These are phyloP conservation scores for Phytophthora lateralis DNA, from an alignment of 352 stramenopile genomes.

Conservation along the genomic window DNA sequence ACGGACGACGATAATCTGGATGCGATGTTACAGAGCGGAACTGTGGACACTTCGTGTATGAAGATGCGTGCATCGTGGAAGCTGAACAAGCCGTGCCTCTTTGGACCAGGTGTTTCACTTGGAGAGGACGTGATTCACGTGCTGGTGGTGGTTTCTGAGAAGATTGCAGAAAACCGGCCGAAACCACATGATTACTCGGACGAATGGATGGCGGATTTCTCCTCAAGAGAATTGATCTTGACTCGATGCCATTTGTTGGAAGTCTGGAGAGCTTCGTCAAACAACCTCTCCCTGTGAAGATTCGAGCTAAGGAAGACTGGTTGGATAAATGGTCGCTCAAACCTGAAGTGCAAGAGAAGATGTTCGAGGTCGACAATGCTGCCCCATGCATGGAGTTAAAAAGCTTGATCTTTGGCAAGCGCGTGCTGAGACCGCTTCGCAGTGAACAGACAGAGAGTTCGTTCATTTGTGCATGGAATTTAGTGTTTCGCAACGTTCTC, in stretches of 20 bases:
- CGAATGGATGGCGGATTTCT: constrained; percentile 1
- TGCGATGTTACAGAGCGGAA: neutral
- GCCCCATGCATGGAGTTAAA: constrained; percentile 14
- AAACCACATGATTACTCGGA: neutral
- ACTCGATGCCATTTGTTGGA: constrained; percentile 8
- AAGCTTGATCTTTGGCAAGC: constrained; percentile 8
- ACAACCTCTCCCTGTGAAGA: constrained; percentile 19
- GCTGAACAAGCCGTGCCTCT: neutral
- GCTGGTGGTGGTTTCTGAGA: constrained; percentile 5
- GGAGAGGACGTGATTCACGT: neutral
- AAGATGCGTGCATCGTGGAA: neutral
- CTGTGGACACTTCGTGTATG: neutral
- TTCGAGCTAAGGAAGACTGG: constrained; percentile 9
- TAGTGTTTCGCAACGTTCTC: constrained; percentile 15
- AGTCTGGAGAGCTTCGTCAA: constrained; percentile 1
- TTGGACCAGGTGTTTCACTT: neutral
- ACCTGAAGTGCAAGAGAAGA: constrained; percentile 11
- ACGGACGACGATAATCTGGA: neutral
- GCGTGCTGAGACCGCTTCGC: neutral
- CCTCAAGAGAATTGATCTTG: neutral
- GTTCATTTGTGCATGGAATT: constrained; percentile 12
- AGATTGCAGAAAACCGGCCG: neutral
- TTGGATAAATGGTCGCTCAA: constrained; percentile 9
- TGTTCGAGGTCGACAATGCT: constrained; percentile 7
- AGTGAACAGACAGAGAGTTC: constrained; percentile 11